Evolutionary conservation across 352 stramenopile species (phyloP), one percentile per base, ranked within the genome.

Genomic region (Phytophthora colocasiae): DNA sequence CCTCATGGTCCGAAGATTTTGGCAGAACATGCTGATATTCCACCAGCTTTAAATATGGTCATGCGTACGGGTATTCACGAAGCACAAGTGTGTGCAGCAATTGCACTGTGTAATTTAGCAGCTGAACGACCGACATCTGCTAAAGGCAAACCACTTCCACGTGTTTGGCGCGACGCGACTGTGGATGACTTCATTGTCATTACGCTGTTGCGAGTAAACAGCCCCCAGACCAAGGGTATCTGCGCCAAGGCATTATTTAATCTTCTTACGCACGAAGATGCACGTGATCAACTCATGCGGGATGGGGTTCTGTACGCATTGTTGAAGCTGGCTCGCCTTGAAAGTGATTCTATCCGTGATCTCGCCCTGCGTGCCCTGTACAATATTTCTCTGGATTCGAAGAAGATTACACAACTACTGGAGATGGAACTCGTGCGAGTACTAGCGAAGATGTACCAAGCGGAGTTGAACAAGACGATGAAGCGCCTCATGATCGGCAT

Each of bases 171-270:
- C 10, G 79, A 95, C 48, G 62, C 74, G 2, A 93, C 83, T 32
- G 85, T 89, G 26, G 88, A 89, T 14, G 90, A 96, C 58, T 96
- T 96, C 55, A 92, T 96, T 47, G 90, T 96, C 29, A 91, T 95
- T 66, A 90, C 87, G 17, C 55, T 97, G 3, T 54, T 97, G 60
- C 87, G 88, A 17, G 75, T 95, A 12, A 97, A 97, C 65, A 90
- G 77, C 59, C 78, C 83, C 45, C 58, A 86, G 58, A 96, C 88
- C 19, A 96, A 97, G 54, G 81, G 85, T 41, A 90, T 95, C 14
- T 96, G 88, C 41, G 80, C 87, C 38, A 89, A 90, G 54, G 81
- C 83, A 14, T 73, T 97, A 32, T 97, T 97, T 60, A 97, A 96
- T 53, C 52, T 97, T 22, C 68, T 97, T 14, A 82, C 83, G 1